Base-by-base conservation (phyloP, 352 stramenopile genomes). In the Globisporangium irregulare region DNA sequence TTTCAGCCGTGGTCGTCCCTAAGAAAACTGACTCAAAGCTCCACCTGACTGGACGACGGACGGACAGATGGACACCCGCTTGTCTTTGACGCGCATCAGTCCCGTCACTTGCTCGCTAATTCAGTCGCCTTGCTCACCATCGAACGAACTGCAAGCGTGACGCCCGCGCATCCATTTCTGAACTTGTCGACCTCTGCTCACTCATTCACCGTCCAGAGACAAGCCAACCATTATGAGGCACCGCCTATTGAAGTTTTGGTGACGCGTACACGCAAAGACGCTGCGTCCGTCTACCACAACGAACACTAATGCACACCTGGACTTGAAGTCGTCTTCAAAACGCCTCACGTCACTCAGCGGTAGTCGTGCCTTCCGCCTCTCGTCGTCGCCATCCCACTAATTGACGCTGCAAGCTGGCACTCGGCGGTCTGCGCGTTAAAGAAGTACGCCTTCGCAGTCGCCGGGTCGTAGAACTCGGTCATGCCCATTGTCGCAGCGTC, bases 341-440 rank as follows among this genome's bases (percentile, higher is more conserved):
- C 18, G 34, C 22, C 46, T 56, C 8, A 41, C 10, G 12, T 43
- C 36, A 18, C 53, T 71, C 69, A 64, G 14, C 69, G 60, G 46
- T 68, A 61, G 62, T 73, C 43, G 29, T 43, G 22, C 38, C 34
- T 48, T 38, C 53, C 22, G 5, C 24, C 46, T 36, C 59, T 57
- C 24, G 55, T 41, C 24, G 62, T 46, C 41, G 27, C 22, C 43
- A 46, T 60, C 41, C 15, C 27, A 25, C 64, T 15, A 10, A 46
- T 46, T 50, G 41, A 50, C 41, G 25, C 65, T 25, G 70, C 76
- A 46, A 73, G 68, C 22, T 77, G 71, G 50, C 79, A 87, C 71
- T 89, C 81, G 36, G 79, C 74, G n/a, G 81, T 87, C 63, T 82
- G 62, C 20, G 73, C 56, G 34, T 87, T 77, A 65, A 76, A 87